These are phyloP conservation scores for Anacardium occidentale DNA, from an alignment of 345 rosid species.

Conservation along the genomic window DNA sequence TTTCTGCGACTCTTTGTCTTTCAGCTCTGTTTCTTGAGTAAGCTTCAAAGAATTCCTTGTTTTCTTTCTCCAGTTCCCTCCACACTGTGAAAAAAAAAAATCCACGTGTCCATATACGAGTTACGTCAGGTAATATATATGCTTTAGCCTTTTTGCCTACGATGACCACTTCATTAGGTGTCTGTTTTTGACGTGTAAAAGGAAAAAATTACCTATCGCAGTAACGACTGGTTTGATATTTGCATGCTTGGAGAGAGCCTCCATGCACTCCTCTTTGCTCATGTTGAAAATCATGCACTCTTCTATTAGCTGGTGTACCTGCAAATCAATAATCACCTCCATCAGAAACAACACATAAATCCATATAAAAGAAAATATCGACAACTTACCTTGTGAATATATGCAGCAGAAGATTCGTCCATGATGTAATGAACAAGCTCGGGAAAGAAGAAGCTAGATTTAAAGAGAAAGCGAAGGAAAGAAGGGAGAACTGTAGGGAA, in stretches of 20 bases:
- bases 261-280: conserved; percentile 93
- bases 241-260: conserved; percentile 85
- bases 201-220: conserved; percentile 56
- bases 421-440: conserved; percentile 25
- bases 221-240: conserved; percentile 80
- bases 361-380: background rate
- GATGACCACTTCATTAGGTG: no score
- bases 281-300: conserved; percentile 82
- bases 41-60: conserved; percentile 85
- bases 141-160: background rate
- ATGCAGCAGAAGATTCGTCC: conserved; percentile 60
- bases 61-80: conserved; percentile 89
- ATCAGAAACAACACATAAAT: background rate
- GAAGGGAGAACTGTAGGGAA: background rate
- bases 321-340: conserved; percentile 7
- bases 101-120: background rate
- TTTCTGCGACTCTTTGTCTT: conserved; percentile 33
- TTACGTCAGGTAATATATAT: background rate
- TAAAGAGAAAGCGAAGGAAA: background rate
- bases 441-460: no score
- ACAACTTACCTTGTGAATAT: conserved; percentile 54
- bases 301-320: conserved; percentile 95
- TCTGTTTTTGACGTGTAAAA: background rate
- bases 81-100: conserved; percentile 69
- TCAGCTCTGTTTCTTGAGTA: conserved; percentile 40